Conservation (phyloP, 352 stramenopile species). For the Phytophthora boehmeriae region DNA sequence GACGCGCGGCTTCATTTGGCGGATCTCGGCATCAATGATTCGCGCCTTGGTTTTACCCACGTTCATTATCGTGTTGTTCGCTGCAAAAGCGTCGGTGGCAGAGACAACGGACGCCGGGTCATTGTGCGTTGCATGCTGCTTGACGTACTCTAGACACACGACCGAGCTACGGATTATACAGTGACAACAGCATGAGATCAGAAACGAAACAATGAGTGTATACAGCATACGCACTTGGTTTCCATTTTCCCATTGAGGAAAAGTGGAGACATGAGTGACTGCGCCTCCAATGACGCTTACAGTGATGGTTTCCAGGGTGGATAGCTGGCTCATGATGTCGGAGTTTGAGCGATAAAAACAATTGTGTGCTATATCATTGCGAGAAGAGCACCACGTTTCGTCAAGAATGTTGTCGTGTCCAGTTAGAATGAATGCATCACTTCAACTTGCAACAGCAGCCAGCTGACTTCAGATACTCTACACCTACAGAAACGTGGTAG, state of each 20-base stretch:
- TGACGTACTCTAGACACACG: conserved; percentile 30
- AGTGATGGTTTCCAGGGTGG: too few species aligned
- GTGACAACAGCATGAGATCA: not conserved
- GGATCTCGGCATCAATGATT: conserved; percentile 28
- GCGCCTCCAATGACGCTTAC: not conserved
- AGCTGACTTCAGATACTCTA: too few species aligned
- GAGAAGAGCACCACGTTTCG: too few species aligned
- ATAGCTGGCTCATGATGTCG: too few species aligned
- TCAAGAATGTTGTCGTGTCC: too few species aligned
- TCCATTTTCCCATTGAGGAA: conserved; percentile 16
- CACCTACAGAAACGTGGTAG: too few species aligned
- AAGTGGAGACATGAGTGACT: conserved; percentile 8
- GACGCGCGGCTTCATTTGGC: conserved; percentile 18
- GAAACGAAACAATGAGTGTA: not conserved
- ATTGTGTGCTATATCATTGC: too few species aligned
- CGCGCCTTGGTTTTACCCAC: conserved; percentile 20
- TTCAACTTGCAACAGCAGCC: too few species aligned
- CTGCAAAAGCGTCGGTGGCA: conserved; percentile 26
- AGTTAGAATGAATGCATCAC: too few species aligned
- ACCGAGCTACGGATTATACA: conserved; percentile 8
- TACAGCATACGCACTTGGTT: conserved; percentile 17
- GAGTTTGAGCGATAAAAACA: too few species aligned
- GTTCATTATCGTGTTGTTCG: conserved; percentile 33
- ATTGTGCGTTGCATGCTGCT: conserved; percentile 21
- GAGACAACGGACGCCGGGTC: conserved; percentile 19